phyloP scores from a whole-genome alignment of 2,329 filamentous ascomycete species.

The Emergomyces pasteurianus region DNA sequence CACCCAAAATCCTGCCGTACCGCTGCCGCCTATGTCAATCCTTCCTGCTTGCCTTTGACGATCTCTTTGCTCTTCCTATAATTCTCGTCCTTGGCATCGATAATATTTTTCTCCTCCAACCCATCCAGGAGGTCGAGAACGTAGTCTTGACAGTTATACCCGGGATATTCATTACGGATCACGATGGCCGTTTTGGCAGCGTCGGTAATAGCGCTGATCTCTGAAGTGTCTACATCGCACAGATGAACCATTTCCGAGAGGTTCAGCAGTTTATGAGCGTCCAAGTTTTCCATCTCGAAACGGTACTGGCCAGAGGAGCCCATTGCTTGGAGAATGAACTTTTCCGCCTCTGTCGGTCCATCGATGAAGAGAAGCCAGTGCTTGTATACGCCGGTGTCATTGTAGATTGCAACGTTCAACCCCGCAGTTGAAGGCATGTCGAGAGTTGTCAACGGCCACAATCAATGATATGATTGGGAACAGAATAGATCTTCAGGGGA shows the following conservation, averaged over 20 bases:
- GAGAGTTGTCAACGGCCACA: neutral
- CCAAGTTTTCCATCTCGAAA: neutral
- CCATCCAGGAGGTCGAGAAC: conserved; percentile 15
- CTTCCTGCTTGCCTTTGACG: conserved; percentile 5
- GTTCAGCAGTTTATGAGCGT: neutral
- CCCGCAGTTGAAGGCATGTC: neutral
- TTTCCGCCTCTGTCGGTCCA: neutral
- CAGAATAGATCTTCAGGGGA: neutral
- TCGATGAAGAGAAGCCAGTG: conserved; percentile 4
- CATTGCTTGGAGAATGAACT: neutral
- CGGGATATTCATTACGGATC: conserved; percentile 13
- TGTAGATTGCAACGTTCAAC: neutral
- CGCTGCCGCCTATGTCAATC: conserved; percentile 1
- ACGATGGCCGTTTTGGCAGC: conserved; percentile 6
- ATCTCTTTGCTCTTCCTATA: conserved; percentile 2
- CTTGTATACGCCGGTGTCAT: neutral
- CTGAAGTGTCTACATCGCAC: neutral
- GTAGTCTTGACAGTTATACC: conserved; percentile 18
- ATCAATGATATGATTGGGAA: neutral
- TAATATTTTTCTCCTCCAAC: conserved; percentile 9
- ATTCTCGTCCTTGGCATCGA: conserved; percentile 3
- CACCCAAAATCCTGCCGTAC: neutral
- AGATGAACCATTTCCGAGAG: neutral
- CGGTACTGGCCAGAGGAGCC: neutral
- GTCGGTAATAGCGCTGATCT: neutral